phyloP scores from a whole-genome alignment of 768 basidiomycete species.

The Xanthoconium purpureum region DNA sequence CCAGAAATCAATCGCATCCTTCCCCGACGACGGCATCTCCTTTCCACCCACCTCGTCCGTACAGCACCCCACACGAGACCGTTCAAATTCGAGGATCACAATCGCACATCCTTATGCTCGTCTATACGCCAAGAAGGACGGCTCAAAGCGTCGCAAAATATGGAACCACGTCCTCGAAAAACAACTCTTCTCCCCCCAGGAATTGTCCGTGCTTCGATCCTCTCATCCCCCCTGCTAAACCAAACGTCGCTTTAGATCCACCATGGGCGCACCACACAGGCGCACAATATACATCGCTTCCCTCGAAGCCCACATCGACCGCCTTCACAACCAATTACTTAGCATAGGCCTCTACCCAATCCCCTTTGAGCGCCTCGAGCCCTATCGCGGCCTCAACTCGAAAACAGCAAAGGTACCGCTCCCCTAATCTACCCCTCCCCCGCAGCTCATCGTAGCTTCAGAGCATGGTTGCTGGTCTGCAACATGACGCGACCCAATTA shows the following conservation, averaged over 20 bases:
- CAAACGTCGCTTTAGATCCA: constrained; percentile 41
- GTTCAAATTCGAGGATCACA: constrained; percentile 26
- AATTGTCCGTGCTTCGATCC: constrained; percentile 46
- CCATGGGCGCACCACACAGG: constrained; percentile 62
- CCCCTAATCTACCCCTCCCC: not conserved
- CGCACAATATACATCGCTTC: constrained; percentile 71
- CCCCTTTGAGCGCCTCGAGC: constrained; percentile 51
- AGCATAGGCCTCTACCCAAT: constrained; percentile 56
- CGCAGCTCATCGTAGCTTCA: constrained; percentile 22
- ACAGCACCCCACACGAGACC: constrained; percentile 21
- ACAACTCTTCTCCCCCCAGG: constrained; percentile 60
- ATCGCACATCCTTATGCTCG: constrained; percentile 69
- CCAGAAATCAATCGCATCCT: constrained; percentile 9
- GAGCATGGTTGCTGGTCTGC: constrained; percentile 74
- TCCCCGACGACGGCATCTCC: constrained; percentile 25
- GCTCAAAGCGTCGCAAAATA: constrained; percentile 65
- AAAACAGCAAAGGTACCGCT: constrained; percentile 68
- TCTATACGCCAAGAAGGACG: constrained; percentile 60
- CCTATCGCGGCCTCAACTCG: constrained; percentile 68
- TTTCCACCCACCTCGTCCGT: constrained; percentile 8
- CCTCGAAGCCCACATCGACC: constrained; percentile 70
- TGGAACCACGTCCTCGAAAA: constrained; percentile 81
- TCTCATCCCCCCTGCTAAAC: not conserved
- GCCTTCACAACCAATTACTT: constrained; percentile 57
- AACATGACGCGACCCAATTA: constrained; percentile 57